phyloP scores from a whole-genome alignment of 2,329 filamentous ascomycete species.

The Thelonectria discophora region DNA sequence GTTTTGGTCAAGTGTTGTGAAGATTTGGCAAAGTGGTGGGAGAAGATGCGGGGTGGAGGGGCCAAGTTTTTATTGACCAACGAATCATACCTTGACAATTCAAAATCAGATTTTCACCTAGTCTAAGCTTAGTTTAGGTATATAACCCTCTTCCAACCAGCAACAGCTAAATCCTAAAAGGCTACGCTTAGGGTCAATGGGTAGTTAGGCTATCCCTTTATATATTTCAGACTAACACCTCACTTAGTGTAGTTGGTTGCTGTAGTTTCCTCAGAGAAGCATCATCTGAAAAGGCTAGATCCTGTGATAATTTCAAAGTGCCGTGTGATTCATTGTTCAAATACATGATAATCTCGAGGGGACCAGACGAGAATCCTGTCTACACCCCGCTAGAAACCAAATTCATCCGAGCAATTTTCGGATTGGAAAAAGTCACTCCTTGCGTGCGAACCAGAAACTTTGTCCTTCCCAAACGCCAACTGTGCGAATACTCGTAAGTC shows the following conservation, averaged over 20 bases:
- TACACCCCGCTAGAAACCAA: conserved; percentile 30
- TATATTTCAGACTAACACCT: too few relatives aligned
- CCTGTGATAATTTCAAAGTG: too few relatives aligned
- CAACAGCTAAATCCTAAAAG: too few relatives aligned
- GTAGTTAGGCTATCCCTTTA: too few relatives aligned
- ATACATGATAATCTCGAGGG: conserved; percentile 23
- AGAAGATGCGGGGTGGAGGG: neutral
- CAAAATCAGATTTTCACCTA: too few relatives aligned
- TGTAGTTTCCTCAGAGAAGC: too few relatives aligned
- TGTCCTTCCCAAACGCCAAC: conserved; percentile 44
- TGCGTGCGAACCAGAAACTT: conserved; percentile 40
- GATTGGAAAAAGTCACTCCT: conserved; percentile 36
- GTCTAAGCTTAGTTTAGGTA: too few relatives aligned
- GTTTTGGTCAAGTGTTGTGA: conserved; percentile 2
- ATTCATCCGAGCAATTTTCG: conserved; percentile 32
- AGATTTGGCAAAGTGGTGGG: neutral
- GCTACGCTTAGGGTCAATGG: too few relatives aligned
- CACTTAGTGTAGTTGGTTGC: too few relatives aligned
- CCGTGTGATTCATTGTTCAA: neutral
- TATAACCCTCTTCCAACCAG: too few relatives aligned
- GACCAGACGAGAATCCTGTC: conserved; percentile 5
- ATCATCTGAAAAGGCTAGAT: too few relatives aligned
- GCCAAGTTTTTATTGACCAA: conserved; percentile 1
- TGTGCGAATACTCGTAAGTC: conserved; percentile 43
- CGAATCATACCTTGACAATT: too few relatives aligned